These are phyloP conservation scores for Pontederia crassipes DNA, from an alignment of 176 grass and related monocot genomes.

Conservation along the genomic window DNA sequence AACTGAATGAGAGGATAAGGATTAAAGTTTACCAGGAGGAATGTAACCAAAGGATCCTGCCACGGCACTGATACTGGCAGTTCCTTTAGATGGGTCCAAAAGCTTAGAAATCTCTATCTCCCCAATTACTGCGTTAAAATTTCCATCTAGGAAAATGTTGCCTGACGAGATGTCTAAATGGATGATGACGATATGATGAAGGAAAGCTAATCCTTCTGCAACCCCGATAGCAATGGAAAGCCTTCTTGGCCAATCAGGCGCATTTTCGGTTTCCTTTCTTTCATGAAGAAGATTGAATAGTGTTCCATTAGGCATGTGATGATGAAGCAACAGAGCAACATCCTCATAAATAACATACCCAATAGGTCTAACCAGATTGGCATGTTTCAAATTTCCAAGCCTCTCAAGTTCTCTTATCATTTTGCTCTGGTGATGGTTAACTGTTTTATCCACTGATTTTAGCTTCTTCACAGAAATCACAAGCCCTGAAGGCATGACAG, in stretches of 20 bases:
- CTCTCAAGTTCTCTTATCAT: conserved; percentile 84
- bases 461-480: conserved; percentile 79
- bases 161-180: conserved; percentile 86
- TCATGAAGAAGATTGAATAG: conserved; percentile 58
- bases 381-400: conserved; percentile 57
- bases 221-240: conserved; percentile 60
- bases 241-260: conserved; percentile 64
- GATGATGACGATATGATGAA: conserved; percentile 76
- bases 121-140: conserved; percentile 60
- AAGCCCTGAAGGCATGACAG: conserved; percentile 76
- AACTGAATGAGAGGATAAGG: conserved; percentile 1
- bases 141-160: conserved; percentile 56
- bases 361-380: conserved; percentile 65
- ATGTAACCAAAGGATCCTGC: conserved; percentile 94
- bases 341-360: conserved; percentile 90
- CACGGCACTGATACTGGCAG: conserved; percentile 84
- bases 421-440: conserved; percentile 58
- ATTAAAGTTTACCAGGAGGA: conserved; percentile 61
- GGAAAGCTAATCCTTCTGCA: conserved; percentile 66
- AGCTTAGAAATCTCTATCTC: conserved; percentile 93
- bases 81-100: conserved; percentile 82
- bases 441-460: conserved; percentile 66
- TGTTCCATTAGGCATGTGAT: conserved; percentile 69
- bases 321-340: conserved; percentile 59
- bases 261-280: conserved; percentile 2